phyloP scores from a whole-genome alignment of 345 rosid genomes.

The Fremontodendron californicum region DNA sequence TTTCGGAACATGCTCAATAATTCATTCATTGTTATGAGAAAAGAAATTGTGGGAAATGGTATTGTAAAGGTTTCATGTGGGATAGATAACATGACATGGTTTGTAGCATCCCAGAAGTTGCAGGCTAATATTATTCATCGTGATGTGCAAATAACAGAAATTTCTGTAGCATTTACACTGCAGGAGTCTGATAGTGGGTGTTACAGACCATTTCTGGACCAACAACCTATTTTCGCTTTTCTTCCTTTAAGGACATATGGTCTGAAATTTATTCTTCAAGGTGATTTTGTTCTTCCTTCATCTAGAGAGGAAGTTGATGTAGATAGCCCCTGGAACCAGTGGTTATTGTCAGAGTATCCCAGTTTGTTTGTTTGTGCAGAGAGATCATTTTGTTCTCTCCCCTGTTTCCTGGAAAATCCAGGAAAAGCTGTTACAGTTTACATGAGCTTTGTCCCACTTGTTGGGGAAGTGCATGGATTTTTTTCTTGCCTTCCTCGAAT shows the following conservation, averaged over 20 bases:
- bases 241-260: constrained; percentile 94
- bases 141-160: constrained; percentile 64
- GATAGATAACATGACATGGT: constrained; percentile 72
- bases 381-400: constrained; percentile 65
- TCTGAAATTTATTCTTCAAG: constrained; percentile 86
- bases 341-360: constrained; percentile 74
- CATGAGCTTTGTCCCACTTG: constrained; percentile 84
- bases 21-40: constrained; percentile 65
- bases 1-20: constrained; percentile 60
- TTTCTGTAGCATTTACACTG: constrained; percentile 73
- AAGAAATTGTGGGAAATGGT: constrained; percentile 60
- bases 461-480: constrained; percentile 89
- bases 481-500: constrained; percentile 69
- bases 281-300: constrained; percentile 89
- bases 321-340: constrained; percentile 90
- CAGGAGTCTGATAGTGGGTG: constrained; percentile 50
- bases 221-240: constrained; percentile 85
- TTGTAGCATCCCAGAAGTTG: constrained; percentile 69
- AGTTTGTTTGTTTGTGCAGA: constrained; percentile 65
- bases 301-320: constrained; percentile 96
- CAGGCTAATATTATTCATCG: constrained; percentile 47
- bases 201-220: constrained; percentile 52
- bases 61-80: constrained; percentile 73
- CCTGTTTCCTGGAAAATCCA: constrained; percentile 65
- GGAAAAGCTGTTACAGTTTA: constrained; percentile 75